These are phyloP conservation scores for Priceomyces haplophilus DNA, from an alignment of 805 yeast species.

Conservation along the genomic window DNA sequence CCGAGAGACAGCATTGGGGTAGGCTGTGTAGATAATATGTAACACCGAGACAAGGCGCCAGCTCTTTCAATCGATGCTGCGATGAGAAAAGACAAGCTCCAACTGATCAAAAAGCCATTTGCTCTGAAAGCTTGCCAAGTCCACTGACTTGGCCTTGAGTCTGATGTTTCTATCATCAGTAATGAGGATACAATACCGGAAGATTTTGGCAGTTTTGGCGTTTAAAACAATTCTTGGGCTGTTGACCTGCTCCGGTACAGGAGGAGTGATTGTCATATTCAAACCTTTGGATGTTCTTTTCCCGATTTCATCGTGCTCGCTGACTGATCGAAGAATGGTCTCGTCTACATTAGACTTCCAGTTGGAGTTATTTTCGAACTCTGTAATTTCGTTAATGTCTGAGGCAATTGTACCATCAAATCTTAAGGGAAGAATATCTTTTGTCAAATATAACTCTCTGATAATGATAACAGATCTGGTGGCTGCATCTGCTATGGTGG, in stretches of 20 bases:
- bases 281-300: conserved; percentile 41
- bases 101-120: conserved; percentile 58
- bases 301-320: conserved; percentile 40
- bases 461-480: conserved; percentile 75
- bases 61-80: conserved; percentile 46
- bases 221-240: conserved; percentile 15
- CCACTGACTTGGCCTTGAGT: conserved; percentile 57
- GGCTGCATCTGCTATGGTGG: conserved; percentile 74
- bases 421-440: conserved; percentile 55
- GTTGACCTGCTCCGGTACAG: conserved; percentile 6
- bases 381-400: conserved; percentile 67
- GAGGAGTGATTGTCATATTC: conserved; percentile 19
- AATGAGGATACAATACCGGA: conserved; percentile 58
- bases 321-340: conserved; percentile 53
- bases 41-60: too few species aligned
- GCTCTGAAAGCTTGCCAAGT: conserved; percentile 53
- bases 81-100: conserved; percentile 45
- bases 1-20: too few species aligned
- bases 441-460: conserved; percentile 59
- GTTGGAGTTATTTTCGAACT: conserved; percentile 67
- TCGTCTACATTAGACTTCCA: conserved; percentile 77
- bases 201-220: conserved; percentile 39
- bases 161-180: conserved; percentile 77
- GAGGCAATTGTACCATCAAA: conserved; percentile 69
- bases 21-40: too few species aligned